phyloP scores from a whole-genome alignment of 768 basidiomycete species.

The Suillus bovinus region DNA sequence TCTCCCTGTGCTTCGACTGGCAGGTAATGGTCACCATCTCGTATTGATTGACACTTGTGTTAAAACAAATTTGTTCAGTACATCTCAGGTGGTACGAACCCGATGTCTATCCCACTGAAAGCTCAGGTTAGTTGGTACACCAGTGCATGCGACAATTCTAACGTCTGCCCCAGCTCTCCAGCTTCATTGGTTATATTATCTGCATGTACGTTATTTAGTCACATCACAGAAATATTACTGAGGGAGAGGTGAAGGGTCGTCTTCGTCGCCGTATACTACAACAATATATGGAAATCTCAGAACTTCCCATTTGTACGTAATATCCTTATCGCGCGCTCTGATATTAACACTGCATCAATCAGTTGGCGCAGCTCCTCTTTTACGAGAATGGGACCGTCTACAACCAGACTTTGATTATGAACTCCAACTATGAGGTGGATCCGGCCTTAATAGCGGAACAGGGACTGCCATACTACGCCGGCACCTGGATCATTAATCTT shows the following conservation, averaged over 20 bases:
- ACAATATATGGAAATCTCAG: constrained; percentile 57
- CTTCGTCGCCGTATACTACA: constrained; percentile 40
- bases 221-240: neutral
- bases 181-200: constrained; percentile 48
- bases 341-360: constrained; percentile 9
- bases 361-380: constrained; percentile 41
- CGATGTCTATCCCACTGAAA: constrained; percentile 53
- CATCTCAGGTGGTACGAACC: constrained; percentile 34
- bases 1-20: constrained; percentile 65
- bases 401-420: constrained; percentile 53
- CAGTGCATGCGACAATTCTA: neutral
- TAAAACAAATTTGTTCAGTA: constrained; percentile 41
- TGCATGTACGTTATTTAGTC: constrained; percentile 41
- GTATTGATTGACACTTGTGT: constrained; percentile 35
- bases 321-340: neutral
- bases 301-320: constrained; percentile 55
- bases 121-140: constrained; percentile 36
- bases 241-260: constrained; percentile 21
- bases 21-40: constrained; percentile 30
- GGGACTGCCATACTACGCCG: constrained; percentile 35
- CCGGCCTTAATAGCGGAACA: constrained; percentile 45
- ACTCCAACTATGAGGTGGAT: constrained; percentile 53
- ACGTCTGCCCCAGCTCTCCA: constrained; percentile 34
- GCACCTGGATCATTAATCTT: constrained; percentile 25
- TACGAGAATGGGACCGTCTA: constrained; percentile 53